These are phyloP conservation scores for Macrolepiota fuliginosa DNA, from an alignment of 768 basidiomycete species.

Conservation along the genomic window DNA sequence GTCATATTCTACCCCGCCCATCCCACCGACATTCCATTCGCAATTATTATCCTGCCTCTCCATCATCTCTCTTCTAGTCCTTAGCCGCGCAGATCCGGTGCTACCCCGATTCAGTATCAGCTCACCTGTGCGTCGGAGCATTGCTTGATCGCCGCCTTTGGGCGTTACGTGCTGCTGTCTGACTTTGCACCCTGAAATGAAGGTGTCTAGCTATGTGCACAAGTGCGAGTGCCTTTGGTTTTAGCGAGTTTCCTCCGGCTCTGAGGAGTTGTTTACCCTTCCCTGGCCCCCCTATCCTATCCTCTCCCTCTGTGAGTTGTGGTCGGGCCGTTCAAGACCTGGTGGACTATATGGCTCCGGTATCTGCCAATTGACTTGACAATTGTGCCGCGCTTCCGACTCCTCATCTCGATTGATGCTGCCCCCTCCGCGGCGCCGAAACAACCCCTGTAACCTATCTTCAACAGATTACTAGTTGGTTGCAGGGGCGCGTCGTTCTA, in stretches of 20 bases:
- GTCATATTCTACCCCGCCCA: not conserved
- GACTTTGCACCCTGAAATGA: not conserved
- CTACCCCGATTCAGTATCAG: not conserved
- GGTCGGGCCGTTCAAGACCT: too few relatives aligned
- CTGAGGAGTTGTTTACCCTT: too few relatives aligned
- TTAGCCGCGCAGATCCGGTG: not conserved
- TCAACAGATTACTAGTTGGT: not conserved
- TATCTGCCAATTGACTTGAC: too few relatives aligned
- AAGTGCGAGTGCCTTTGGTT: not conserved
- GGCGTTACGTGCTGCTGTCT: not conserved
- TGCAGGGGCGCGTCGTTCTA: not conserved
- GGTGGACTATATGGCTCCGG: too few relatives aligned
- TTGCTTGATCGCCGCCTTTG: not conserved
- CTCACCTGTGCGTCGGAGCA: not conserved
- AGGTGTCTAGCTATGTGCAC: not conserved
- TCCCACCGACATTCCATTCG: not conserved
- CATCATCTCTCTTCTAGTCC: not conserved
- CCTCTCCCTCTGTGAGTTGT: too few relatives aligned
- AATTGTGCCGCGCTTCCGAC: too few relatives aligned
- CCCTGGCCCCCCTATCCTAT: too few relatives aligned
- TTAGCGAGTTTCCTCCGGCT: not conserved
- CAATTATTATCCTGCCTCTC: too few relatives aligned
- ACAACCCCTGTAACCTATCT: not conserved
- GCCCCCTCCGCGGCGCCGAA: not conserved
- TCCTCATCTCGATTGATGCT: not conserved